Conservation (phyloP, 176 grass and related monocot genomes). For the Phoenix dactylifera region DNA sequence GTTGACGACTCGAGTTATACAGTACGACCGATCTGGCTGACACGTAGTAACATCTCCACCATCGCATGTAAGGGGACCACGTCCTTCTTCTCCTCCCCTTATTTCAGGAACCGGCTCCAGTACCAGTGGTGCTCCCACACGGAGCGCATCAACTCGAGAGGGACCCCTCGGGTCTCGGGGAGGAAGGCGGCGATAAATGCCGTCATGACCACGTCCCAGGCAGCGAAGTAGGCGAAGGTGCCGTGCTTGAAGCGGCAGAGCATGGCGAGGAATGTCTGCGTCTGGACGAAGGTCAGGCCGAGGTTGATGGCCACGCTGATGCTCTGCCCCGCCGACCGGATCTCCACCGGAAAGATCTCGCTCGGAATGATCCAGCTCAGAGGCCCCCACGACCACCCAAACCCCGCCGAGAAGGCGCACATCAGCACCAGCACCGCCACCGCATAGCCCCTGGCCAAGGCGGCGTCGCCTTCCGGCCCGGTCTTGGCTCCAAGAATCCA, state of each 20-base stretch:
- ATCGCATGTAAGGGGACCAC: no score
- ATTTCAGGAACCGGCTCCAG: conserved; percentile 20
- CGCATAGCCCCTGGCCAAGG: conserved; percentile 34
- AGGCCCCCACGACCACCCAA: conserved; percentile 77
- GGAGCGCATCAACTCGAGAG: conserved; percentile 49
- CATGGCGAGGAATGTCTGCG: conserved; percentile 77
- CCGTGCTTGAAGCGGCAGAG: conserved; percentile 66
- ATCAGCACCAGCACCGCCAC: conserved; percentile 48
- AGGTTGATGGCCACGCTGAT: conserved; percentile 52
- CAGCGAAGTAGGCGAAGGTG: conserved; percentile 60
- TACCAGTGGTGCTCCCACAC: conserved; percentile 55
- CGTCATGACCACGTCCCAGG: conserved; percentile 65
- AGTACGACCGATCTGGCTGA: no score
- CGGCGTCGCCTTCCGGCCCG: conserved; percentile 22
- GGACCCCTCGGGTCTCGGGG: conserved; percentile 69
- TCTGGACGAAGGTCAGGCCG: conserved; percentile 55
- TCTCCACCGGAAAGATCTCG: conserved; percentile 80
- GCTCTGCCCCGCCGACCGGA: conserved; percentile 70
- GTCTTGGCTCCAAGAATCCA: conserved; percentile 64
- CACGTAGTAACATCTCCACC: no score
- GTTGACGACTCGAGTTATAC: no score
- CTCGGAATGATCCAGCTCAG: conserved; percentile 60
- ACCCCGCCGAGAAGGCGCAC: conserved; percentile 41
- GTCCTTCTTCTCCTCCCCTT: no score
- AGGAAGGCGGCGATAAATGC: conserved; percentile 52